phyloP scores from a whole-genome alignment of 2,329 filamentous ascomycete species.

The Penicillium frequentans region DNA sequence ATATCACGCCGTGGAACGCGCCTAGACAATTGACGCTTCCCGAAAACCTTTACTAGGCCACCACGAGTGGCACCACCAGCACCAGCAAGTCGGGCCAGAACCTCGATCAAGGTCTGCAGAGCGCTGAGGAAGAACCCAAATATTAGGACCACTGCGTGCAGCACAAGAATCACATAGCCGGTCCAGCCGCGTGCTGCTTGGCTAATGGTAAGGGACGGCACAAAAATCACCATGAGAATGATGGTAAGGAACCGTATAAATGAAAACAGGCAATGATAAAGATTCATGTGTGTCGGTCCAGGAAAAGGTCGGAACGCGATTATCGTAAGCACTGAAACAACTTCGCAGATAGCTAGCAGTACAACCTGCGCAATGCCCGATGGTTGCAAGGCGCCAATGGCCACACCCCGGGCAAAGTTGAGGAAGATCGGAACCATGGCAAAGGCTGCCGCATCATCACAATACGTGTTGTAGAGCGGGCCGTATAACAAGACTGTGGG shows the following conservation, averaged over 20 bases:
- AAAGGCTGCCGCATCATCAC: constrained; percentile 87
- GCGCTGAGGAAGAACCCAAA: constrained; percentile 94
- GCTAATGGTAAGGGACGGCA: constrained; percentile 75
- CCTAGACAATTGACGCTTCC: constrained; percentile 82
- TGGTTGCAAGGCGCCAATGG: constrained; percentile 87
- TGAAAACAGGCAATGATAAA: constrained; percentile 86
- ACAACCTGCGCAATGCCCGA: constrained; percentile 93
- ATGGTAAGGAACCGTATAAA: constrained; percentile 73
- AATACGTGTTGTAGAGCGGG: constrained; percentile 95
- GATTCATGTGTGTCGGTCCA: constrained; percentile 92
- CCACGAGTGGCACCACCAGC: constrained; percentile 76
- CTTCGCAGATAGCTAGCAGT: constrained; percentile 88
- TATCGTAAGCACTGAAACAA: constrained; percentile 82
- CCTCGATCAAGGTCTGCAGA: constrained; percentile 85
- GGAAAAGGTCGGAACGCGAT: constrained; percentile 90
- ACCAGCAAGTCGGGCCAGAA: constrained; percentile 76
- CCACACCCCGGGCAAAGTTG: constrained; percentile 81
- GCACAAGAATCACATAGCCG: constrained; percentile 82
- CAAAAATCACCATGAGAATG: constrained; percentile 77
- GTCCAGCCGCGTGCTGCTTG: constrained; percentile 89
- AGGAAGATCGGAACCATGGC: constrained; percentile 83
- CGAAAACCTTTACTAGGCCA: constrained; percentile 83
- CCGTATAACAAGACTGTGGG: constrained; percentile 87
- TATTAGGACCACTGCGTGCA: constrained; percentile 81
- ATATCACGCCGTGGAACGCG: constrained; percentile 65